These are phyloP conservation scores for Trifolium fragiferum DNA, from an alignment of 306 rosid species.

Conservation along the genomic window DNA sequence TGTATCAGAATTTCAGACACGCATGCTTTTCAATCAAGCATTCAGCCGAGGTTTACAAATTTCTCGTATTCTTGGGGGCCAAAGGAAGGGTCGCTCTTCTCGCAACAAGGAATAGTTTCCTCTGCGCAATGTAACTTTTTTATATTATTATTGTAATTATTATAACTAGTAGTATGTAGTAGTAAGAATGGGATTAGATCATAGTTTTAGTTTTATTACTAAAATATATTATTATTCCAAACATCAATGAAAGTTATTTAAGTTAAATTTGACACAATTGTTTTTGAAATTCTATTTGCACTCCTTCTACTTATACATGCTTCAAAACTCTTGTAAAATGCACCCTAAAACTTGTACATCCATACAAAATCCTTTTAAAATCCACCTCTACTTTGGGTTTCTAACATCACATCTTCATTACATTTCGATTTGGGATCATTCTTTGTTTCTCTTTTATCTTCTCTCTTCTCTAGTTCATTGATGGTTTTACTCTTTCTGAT, in stretches of 20 bases:
- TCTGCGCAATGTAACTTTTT: not conserved
- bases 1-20: slow-evolving; percentile 95
- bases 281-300: not conserved
- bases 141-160: not conserved
- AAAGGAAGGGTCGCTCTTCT: slow-evolving; percentile 79
- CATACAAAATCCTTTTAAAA: too few relatives aligned
- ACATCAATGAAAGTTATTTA: not conserved
- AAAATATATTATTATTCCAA: not conserved
- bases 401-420: not conserved
- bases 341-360: not conserved
- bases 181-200: not conserved
- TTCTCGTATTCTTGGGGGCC: slow-evolving; percentile 97
- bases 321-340: not conserved
- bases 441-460: not conserved
- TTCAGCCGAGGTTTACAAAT: slow-evolving; percentile 94
- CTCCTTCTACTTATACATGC: not conserved
- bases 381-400: not conserved
- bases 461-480: too few relatives aligned
- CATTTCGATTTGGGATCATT: not conserved
- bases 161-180: slow-evolving; percentile 30
- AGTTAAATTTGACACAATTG: not conserved
- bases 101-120: slow-evolving; percentile 74
- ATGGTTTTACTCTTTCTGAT: not conserved
- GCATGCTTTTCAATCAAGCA: slow-evolving; percentile 96
- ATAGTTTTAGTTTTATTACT: not conserved